A percentile compares a stretch with the other conserved stretches of the same genome.
Conservation (phyloP, 257 asterid genomes). For the Henckelia pumila region DNA sequence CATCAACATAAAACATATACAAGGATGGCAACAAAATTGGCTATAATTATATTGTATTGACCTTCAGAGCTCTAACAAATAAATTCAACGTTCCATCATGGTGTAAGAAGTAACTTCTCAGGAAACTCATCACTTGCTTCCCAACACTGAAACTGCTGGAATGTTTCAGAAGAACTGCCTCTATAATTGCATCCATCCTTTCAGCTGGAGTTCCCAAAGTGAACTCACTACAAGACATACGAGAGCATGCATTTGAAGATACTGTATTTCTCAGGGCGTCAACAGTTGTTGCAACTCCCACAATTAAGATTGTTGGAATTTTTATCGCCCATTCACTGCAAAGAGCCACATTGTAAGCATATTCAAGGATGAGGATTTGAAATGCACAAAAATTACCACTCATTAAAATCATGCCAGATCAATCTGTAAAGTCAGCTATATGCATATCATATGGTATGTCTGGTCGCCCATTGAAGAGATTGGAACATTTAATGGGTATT, state of each 20-base stretch:
- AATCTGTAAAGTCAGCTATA: neutral
- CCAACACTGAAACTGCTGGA: conserved; percentile 65
- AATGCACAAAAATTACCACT: conserved; percentile 15
- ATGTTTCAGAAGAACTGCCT: conserved; percentile 61
- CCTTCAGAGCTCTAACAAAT: conserved; percentile 83
- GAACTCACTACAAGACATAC: conserved; percentile 58
- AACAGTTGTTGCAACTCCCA: conserved; percentile 83
- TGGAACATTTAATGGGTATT: neutral
- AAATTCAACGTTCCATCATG: conserved; percentile 92
- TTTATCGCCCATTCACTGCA: conserved; percentile 89
- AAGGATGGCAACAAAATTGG: neutral
- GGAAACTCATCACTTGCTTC: conserved; percentile 57
- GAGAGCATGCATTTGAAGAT: conserved; percentile 54
- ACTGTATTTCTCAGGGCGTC: conserved; percentile 61
- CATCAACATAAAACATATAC: conserved; percentile 20
- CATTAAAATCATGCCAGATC: neutral
- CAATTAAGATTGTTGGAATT: conserved; percentile 68
- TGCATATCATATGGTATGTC: neutral
- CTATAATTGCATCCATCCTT: conserved; percentile 79
- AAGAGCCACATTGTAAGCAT: conserved; percentile 30
- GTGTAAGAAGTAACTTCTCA: conserved; percentile 74
- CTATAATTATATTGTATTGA: conserved; percentile 27
- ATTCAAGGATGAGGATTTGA: conserved; percentile 20
- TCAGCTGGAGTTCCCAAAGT: conserved; percentile 69
- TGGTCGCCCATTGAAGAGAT: neutral